Base-by-base conservation (phyloP, 2,329 filamentous ascomycete species). In the Orbilia blumenaviensis region DNA sequence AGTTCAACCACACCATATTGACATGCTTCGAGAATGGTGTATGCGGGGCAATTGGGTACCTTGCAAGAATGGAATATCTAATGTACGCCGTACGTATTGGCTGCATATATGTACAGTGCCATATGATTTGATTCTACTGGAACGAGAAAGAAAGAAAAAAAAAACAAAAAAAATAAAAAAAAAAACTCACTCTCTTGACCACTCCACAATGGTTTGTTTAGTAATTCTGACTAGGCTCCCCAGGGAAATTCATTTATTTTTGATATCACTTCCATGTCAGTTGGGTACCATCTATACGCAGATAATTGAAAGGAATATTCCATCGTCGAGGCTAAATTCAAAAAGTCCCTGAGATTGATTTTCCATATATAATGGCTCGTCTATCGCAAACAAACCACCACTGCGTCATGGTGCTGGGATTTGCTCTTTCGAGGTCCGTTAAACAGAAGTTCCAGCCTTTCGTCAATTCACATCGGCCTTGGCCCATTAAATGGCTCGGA, bases 281-380 rank as follows among this genome's bases (percentile, higher is more conserved):
- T 42, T 36, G 36, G 36, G 34, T 7, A 67, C 32, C 44, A 25
- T 46, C 56, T 54, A 63, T n/a, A n/a, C n/a, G n/a, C n/a, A n/a
- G n/a, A n/a, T 68, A 58, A 50, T 64, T 63, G 29, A 69, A 54
- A 69, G 63, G 71, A 75, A 75, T 64, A 75, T 75, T 68, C 63
- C 48, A 75, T 75, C 71, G 58, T 75, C 50, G 29, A 68, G 72
- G 72, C 72, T 69, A 76, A 76, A 76, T 52, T 23, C 27, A 54
- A n/a, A 10, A 36, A 60, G 64, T 69, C 58, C 58, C 69, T 66
- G 69, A 52, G 41, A 66, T 34, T 54, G 41, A 66, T 34, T 54
- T 56, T 38, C 54, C 42, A 62, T 52, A 67, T 67, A 54, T 46
- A 64, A 73, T 25, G 36, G 50, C 38, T 75, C 63, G 71, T 76